Conservation (phyloP, 768 basidiomycete genomes). For the Boletus tomentosulus region DNA sequence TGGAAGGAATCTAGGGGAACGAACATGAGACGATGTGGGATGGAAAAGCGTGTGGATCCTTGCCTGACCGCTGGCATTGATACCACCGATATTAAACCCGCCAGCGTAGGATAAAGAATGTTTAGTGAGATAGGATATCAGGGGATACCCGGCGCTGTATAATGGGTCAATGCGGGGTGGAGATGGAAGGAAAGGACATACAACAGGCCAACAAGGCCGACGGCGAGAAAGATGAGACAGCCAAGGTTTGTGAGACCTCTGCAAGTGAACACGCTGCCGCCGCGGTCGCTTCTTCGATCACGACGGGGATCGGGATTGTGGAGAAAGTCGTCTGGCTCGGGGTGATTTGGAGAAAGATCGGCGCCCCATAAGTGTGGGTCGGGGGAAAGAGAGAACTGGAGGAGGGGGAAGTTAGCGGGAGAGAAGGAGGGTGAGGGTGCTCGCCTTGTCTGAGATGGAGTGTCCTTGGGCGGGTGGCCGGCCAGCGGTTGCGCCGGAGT, state of each 20-base stretch:
- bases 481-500: constrained; percentile 32
- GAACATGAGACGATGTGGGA: not conserved
- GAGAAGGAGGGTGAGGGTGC: constrained; percentile 5
- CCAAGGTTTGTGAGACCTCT: constrained; percentile 72
- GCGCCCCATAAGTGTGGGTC: constrained; percentile 74
- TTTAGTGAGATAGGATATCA: constrained; percentile 53
- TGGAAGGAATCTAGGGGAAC: constrained; percentile 45
- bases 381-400: constrained; percentile 67
- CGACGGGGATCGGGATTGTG: constrained; percentile 69
- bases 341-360: constrained; percentile 51
- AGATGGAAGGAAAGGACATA: constrained; percentile 29
- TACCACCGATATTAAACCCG: constrained; percentile 73
- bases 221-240: constrained; percentile 53
- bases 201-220: constrained; percentile 59
- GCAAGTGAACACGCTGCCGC: constrained; percentile 58
- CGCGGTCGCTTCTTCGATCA: constrained; percentile 50
- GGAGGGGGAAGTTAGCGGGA: not conserved
- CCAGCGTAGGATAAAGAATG: constrained; percentile 45
- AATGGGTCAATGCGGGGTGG: not conserved
- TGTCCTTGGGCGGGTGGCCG: constrained; percentile 28
- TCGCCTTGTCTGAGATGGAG: constrained; percentile 60
- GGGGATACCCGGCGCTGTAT: constrained; percentile 57
- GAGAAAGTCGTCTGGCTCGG: constrained; percentile 66
- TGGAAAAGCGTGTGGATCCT: constrained; percentile 5
- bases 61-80: constrained; percentile 71